Conservation (phyloP, 345 rosid species). For the Rhizophora mangle region DNA sequence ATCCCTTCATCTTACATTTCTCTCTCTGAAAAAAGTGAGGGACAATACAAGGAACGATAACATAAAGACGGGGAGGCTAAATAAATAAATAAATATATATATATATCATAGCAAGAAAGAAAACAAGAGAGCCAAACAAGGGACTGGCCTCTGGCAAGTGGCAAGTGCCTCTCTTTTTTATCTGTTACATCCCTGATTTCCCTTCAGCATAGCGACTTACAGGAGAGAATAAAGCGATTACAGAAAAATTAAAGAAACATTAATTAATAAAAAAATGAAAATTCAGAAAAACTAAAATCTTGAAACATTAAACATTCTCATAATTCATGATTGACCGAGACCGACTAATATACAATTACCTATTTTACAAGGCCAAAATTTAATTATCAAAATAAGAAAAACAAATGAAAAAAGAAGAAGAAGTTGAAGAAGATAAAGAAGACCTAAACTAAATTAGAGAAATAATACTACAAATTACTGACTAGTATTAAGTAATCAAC, state of each 20-base stretch:
- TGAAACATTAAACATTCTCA: neutral
- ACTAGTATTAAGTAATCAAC: conserved; percentile 10
- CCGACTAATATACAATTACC: conserved; percentile 22
- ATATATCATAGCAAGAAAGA: neutral
- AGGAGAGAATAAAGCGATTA: no score
- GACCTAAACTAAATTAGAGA: neutral
- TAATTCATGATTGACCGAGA: neutral
- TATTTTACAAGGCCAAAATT: conserved; percentile 28
- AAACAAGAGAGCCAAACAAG: neutral
- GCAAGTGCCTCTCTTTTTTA: neutral
- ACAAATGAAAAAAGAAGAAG: neutral
- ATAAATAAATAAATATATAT: neutral
- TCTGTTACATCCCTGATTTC: conserved; percentile 1
- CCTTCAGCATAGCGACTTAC: neutral
- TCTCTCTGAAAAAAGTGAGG: neutral
- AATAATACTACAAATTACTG: neutral
- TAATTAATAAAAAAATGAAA: neutral
- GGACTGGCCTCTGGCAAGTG: neutral
- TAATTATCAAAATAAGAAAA: neutral
- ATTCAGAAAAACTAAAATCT: neutral
- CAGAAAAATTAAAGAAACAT: no score
- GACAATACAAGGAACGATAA: no score
- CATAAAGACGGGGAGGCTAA: no score
- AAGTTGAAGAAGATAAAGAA: neutral
- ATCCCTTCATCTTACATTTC: no score